These are phyloP conservation scores for Tricholoma terreum DNA, from an alignment of 768 basidiomycete species.

Conservation along the genomic window DNA sequence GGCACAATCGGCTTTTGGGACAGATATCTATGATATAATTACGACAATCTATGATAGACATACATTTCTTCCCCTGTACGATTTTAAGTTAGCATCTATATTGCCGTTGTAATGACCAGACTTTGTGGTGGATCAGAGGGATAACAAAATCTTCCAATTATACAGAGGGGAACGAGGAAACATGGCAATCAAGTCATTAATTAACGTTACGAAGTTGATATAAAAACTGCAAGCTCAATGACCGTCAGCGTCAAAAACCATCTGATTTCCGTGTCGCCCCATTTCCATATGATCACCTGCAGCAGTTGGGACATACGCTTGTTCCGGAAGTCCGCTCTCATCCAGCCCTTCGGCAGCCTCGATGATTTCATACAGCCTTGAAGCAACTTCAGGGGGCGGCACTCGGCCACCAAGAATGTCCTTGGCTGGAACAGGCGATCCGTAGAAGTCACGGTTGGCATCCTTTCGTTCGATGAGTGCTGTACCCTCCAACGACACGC, in stretches of 20 bases:
- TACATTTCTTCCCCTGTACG: too few species aligned
- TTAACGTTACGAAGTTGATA: background rate
- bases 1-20: slow-evolving; percentile 87
- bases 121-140: background rate
- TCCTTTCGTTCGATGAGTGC: slow-evolving; percentile 93
- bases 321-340: slow-evolving; percentile 74
- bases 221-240: slow-evolving; percentile 22
- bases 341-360: slow-evolving; percentile 94
- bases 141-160: background rate
- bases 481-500: slow-evolving; percentile 92
- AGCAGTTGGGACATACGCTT: slow-evolving; percentile 73
- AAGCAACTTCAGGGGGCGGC: slow-evolving; percentile 96
- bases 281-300: slow-evolving; percentile 56
- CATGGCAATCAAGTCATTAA: background rate
- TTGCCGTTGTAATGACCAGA: too few species aligned
- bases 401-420: slow-evolving; percentile 93
- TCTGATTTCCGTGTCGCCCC: slow-evolving; percentile 43
- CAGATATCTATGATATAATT: slow-evolving; percentile 48
- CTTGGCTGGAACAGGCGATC: slow-evolving; percentile 80
- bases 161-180: slow-evolving; percentile 2
- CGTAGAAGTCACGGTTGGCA: slow-evolving; percentile 95
- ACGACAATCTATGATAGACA: background rate
- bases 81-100: too few species aligned
- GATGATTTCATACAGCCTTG: slow-evolving; percentile 90
- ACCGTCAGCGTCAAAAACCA: slow-evolving; percentile 76